Percentiles rank a stretch among this genome's conserved stretches.
These are phyloP conservation scores for Aaosphaeria arxii DNA, from an alignment of 2,329 filamentous ascomycete genomes.

Conservation along the genomic window DNA sequence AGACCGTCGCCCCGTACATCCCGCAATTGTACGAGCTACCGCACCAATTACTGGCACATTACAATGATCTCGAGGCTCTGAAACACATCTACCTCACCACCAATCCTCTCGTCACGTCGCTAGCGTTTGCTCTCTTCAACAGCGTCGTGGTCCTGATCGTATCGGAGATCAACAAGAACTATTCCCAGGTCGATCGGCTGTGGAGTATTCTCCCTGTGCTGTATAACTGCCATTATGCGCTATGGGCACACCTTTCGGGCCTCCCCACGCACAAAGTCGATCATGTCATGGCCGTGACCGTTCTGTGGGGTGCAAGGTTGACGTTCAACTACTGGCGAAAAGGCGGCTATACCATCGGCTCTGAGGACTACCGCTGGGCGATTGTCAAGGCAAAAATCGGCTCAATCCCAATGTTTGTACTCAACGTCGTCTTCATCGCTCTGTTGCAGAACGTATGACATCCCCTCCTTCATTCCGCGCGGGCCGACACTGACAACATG, in stretches of 20 bases:
- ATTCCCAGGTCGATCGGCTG: constrained; percentile 90
- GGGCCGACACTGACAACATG: too few relatives aligned
- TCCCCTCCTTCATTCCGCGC: not conserved
- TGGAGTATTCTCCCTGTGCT: constrained; percentile 89
- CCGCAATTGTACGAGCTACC: constrained; percentile 56
- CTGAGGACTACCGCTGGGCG: constrained; percentile 93
- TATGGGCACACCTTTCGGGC: constrained; percentile 77
- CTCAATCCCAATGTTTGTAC: constrained; percentile 68
- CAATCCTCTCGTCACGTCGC: constrained; percentile 77
- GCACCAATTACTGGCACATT: constrained; percentile 50
- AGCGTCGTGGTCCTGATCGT: constrained; percentile 68
- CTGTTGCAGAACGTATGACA: constrained; percentile 62
- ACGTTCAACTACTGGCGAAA: constrained; percentile 98
- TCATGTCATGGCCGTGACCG: constrained; percentile 66
- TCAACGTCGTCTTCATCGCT: constrained; percentile 90
- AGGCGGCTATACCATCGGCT: constrained; percentile 83
- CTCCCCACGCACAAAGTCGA: constrained; percentile 70
- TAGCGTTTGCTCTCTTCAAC: constrained; percentile 70
- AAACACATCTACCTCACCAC: constrained; percentile 74
- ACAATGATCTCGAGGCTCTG: constrained; percentile 60
- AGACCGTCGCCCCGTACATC: constrained; percentile 74
- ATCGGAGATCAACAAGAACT: constrained; percentile 87
- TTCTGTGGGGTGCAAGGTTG: constrained; percentile 83
- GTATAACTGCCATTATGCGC: constrained; percentile 78
- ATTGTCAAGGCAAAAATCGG: constrained; percentile 67